A percentile compares a stretch with the other conserved stretches of the same genome.
phyloP scores from a whole-genome alignment of 805 yeast genomes.

The Blastobotrys chiropterorum region DNA sequence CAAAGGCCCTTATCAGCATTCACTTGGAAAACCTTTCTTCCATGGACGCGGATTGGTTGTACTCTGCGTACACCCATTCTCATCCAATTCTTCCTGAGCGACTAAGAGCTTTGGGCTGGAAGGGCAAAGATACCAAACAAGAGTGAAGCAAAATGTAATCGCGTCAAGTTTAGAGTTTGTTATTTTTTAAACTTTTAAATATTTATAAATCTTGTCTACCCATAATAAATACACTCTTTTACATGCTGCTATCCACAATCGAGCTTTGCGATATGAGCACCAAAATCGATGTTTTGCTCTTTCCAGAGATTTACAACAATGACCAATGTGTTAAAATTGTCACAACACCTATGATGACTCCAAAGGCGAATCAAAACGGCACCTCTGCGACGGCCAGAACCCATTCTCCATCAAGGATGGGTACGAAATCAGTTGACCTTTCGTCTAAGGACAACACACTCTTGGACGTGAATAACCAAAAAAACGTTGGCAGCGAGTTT shows the following conservation, averaged over 20 bases:
- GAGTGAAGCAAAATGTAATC: slow-evolving; percentile 3
- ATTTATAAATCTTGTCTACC: not conserved
- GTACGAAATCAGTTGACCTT: not conserved
- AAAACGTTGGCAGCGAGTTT: not conserved
- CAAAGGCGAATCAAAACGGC: not conserved
- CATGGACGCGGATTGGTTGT: slow-evolving; percentile 86
- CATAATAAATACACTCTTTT: not conserved
- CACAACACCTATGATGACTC: not conserved
- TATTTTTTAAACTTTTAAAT: not conserved
- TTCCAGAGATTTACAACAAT: not conserved
- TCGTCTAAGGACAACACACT: not conserved
- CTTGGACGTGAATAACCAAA: not conserved
- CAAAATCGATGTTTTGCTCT: not conserved
- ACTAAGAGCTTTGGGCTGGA: slow-evolving; percentile 54
- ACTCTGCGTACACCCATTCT: slow-evolving; percentile 79
- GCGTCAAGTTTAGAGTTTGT: not conserved
- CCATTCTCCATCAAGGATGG: not conserved
- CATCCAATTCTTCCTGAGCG: slow-evolving; percentile 94
- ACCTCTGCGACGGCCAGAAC: not conserved
- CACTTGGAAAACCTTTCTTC: slow-evolving; percentile 77
- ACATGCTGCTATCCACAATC: not conserved
- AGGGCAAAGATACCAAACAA: slow-evolving; percentile 7
- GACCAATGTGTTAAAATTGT: not conserved
- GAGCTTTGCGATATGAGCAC: not conserved
- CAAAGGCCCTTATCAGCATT: slow-evolving; percentile 65